Percentiles rank a stretch among this genome's conserved stretches.
Evolutionary conservation across 257 asterid species (phyloP).

Genomic region (Lavandula angustifolia): DNA sequence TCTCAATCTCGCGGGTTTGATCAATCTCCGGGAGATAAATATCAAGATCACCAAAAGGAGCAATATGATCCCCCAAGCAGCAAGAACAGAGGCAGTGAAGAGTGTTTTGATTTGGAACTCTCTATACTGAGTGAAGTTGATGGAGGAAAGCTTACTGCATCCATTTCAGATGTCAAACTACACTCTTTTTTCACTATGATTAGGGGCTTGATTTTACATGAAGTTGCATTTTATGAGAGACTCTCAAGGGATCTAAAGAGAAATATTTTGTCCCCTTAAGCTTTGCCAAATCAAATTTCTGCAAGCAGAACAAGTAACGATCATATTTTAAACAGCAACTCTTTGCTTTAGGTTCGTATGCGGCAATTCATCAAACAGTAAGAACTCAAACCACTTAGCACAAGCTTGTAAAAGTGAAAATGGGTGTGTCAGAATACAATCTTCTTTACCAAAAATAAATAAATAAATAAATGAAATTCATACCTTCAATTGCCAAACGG

Average conservation of each 20-base stretch:
- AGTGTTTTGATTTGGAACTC: conserved; percentile 39
- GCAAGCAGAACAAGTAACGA: neutral
- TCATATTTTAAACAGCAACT: neutral
- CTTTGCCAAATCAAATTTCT: neutral
- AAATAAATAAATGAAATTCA: neutral
- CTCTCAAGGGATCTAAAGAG: neutral
- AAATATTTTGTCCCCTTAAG: neutral
- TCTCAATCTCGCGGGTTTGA: conserved; percentile 36
- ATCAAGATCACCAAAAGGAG: conserved; percentile 52
- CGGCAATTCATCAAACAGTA: conserved; percentile 34
- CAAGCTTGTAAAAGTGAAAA: neutral
- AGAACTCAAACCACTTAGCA: neutral
- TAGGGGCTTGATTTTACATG: neutral
- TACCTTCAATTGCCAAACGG: conserved; percentile 42
- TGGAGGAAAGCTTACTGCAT: conserved; percentile 43
- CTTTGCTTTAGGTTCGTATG: conserved; percentile 6
- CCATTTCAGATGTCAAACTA: conserved; percentile 24
- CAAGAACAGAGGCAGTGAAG: conserved; percentile 45
- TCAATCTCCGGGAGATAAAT: conserved; percentile 40
- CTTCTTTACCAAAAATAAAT: neutral
- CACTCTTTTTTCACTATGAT: conserved; percentile 18
- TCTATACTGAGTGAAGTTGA: conserved; percentile 36
- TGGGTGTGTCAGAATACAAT: neutral
- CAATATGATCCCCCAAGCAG: conserved; percentile 56
- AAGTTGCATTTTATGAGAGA: neutral